These are phyloP conservation scores for Cryptosporidium ubiquitum DNA, from an alignment of 169 alveolate genomes.

Conservation along the genomic window DNA sequence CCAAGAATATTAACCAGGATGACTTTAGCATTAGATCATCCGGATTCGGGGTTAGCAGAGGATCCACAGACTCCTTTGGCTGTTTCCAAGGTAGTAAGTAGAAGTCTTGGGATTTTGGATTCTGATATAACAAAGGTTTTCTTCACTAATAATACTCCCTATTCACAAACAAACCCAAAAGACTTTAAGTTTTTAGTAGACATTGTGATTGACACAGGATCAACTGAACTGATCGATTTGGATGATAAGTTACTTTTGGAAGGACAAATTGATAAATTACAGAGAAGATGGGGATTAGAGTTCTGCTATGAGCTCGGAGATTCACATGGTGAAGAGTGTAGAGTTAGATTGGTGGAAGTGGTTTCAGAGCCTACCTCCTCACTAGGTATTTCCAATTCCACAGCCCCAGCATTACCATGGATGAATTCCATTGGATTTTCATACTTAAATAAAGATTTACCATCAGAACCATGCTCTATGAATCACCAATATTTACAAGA, in stretches of 20 bases:
- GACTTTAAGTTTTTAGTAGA: conserved; percentile 19
- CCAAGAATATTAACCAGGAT: conserved; percentile 53
- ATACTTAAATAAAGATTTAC: conserved; percentile 23
- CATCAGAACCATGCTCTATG: conserved; percentile 54
- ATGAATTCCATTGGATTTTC: conserved; percentile 61
- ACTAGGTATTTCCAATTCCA: conserved; percentile 42
- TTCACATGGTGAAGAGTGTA: conserved; percentile 14
- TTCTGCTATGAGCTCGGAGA: conserved; percentile 36
- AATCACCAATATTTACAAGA: conserved; percentile 39
- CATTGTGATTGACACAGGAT: conserved; percentile 27
- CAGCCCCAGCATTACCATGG: conserved; percentile 66
- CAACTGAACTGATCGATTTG: background rate
- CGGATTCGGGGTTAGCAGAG: conserved; percentile 2
- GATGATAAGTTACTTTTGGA: background rate
- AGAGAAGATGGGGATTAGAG: conserved; percentile 10
- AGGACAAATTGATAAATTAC: background rate
- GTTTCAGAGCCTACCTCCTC: conserved; percentile 14
- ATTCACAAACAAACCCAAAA: background rate
- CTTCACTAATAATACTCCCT: conserved; percentile 5
- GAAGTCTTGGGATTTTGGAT: conserved; percentile 26
- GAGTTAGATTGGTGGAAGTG: conserved; percentile 15
- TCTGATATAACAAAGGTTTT: conserved; percentile 53
- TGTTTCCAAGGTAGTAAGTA: conserved; percentile 17
- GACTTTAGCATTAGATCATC: conserved; percentile 6
- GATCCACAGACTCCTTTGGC: conserved; percentile 6